Evolutionary conservation across 495 filamentous ascomycete species (phyloP).

Genomic region (Penicillium paradoxum): DNA sequence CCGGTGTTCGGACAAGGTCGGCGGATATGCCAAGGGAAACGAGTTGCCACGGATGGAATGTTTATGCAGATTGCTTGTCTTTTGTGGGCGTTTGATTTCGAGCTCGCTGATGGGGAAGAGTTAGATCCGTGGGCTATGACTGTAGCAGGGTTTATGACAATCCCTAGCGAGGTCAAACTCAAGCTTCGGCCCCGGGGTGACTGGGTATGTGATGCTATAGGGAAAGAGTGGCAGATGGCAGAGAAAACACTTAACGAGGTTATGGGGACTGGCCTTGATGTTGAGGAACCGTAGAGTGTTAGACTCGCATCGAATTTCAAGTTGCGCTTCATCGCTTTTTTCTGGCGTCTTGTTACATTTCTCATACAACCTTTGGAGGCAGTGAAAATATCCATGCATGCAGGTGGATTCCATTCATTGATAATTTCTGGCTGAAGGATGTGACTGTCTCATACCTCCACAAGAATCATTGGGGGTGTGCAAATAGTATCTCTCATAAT

Average conservation of each 20-base stretch:
- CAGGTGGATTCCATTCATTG: no score
- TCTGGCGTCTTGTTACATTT: no score
- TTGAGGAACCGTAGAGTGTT: not conserved
- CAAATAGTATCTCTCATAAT: no score
- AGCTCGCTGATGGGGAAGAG: conserved; percentile 14
- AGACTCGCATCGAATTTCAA: no score
- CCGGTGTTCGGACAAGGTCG: conserved; percentile 30
- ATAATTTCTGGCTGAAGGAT: no score
- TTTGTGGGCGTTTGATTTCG: conserved; percentile 30
- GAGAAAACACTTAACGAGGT: conserved; percentile 14
- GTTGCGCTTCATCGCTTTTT: no score
- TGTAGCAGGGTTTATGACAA: conserved; percentile 27
- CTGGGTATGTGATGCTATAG: conserved; percentile 16
- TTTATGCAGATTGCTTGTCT: conserved; percentile 27
- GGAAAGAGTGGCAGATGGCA: conserved; percentile 9
- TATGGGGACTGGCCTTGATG: conserved; percentile 2
- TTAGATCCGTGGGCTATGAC: conserved; percentile 30
- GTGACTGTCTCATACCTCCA: no score
- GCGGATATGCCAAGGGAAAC: conserved; percentile 28
- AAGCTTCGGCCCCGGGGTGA: conserved; percentile 20
- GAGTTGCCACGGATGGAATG: conserved; percentile 23
- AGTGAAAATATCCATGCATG: no score
- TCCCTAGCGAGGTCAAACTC: conserved; percentile 18
- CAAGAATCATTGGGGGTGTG: no score
- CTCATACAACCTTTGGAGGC: no score